Percentiles rank a stretch among this genome's conserved stretches.
Conservation (phyloP, 2,329 filamentous ascomycete species). For the Pyrenophora seminiperda region DNA sequence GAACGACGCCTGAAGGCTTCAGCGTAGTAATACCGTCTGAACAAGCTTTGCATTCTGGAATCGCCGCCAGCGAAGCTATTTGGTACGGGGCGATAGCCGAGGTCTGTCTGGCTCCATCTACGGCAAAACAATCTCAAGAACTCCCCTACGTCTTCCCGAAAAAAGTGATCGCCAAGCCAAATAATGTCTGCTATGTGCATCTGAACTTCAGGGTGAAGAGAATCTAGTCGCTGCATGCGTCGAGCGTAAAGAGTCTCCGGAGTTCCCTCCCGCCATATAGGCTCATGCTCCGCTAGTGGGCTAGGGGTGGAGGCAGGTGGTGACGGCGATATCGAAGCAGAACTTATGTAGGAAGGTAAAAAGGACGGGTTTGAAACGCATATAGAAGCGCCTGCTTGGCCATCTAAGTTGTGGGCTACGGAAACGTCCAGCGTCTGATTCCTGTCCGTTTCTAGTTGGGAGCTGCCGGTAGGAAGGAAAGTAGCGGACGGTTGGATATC, state of each 20-base stretch:
- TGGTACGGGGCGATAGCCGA: background rate
- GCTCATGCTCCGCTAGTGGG: background rate
- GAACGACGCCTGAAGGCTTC: constrained; percentile 2
- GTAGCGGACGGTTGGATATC: background rate
- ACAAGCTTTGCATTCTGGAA: constrained; percentile 5
- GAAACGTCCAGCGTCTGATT: background rate
- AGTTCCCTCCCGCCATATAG: constrained; percentile 4
- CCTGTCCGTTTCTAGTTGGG: background rate
- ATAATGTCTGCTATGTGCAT: constrained; percentile 1
- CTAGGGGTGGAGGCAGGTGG: constrained; percentile 1
- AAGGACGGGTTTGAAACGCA: background rate
- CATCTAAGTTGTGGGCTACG: background rate
- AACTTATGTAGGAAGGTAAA: constrained; percentile 8
- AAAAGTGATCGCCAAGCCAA: constrained; percentile 4
- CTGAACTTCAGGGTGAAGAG: constrained; percentile 2
- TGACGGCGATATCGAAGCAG: constrained; percentile 4
- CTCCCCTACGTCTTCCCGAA: background rate
- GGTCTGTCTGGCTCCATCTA: constrained; percentile 5
- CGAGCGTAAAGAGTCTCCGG: constrained; percentile 1
- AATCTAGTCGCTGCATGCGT: constrained; percentile 5
- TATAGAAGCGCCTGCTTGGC: background rate
- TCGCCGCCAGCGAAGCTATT: background rate
- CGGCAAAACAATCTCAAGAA: constrained; percentile 6
- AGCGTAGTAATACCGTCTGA: constrained; percentile 2
- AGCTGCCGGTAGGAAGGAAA: constrained; percentile 6